Evolutionary conservation across 805 yeast genomes (phyloP), one percentile per base, ranked within the genome.

Genomic region (Pichia gijzeniarum): DNA sequence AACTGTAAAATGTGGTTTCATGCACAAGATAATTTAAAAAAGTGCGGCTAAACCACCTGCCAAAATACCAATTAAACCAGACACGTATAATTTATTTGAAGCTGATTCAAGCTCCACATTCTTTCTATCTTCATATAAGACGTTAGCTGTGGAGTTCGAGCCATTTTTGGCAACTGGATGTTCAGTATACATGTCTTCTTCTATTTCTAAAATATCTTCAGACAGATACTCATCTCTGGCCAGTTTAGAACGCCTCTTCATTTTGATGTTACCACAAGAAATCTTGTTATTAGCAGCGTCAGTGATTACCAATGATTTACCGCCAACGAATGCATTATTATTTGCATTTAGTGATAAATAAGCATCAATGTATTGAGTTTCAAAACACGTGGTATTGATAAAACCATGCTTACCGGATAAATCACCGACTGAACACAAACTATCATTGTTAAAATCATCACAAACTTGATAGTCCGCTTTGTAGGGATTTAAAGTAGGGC

Each of bases 371-470:
- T 79, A 84, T 48, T 71, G 69, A 25, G 77, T 67, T 61, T 80
- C 82, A 61, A 76, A 80, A 59, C 87, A 81, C 12, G 86, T 81
- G 18, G 85, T 72, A 58, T 81, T 73, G 56, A 84, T 79, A 65
- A 67, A 73, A 12, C 91, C 91, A 62, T 83, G 89, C 60, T 82
- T 83, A 37, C 91, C 91, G 31, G 85, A 76, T 54, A 83, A 74
- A 58, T 83, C 90, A 47, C 91, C 91, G 35, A 82, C 76, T 62
- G 80, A 80, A 60, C 88, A 83, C 31, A 60, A 67, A 7, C 80
- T 61, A 61, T 82, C 82, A 53, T 73, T 69, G 16, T 67, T 67
- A 46, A 69, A 67, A 22, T 61, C 53, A 43, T 73, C 80, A 61
- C 87, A 81, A 10, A 52, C 54, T 40, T 68, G 70, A 18, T 69